Evolutionary conservation across 176 grass and related monocot genomes (phyloP).

Genomic region (Carex myosuroides): DNA sequence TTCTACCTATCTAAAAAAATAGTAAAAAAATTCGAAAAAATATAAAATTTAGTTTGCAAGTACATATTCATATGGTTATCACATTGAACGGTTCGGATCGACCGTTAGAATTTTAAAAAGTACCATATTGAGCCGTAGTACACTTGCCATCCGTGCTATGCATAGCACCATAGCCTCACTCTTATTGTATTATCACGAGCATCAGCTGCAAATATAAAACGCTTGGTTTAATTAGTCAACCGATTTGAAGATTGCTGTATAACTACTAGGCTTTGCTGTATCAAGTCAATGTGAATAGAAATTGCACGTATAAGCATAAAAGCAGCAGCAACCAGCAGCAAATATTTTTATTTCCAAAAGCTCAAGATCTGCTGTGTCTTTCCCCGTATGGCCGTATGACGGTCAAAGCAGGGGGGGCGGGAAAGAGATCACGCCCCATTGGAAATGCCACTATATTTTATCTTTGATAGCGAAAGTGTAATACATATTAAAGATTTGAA

Average conservation of each 20-base stretch:
- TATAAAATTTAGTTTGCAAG: no score
- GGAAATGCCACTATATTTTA: neutral
- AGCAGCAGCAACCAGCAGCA: no score
- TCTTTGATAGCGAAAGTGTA: neutral
- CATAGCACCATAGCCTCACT: no score
- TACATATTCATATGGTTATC: no score
- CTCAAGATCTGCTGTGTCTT: neutral
- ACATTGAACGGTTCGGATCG: no score
- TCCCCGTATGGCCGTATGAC: neutral
- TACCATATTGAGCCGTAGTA: no score
- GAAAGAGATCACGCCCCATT: neutral
- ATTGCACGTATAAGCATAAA: neutral
- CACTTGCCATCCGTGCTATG: no score
- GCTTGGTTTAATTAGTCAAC: neutral
- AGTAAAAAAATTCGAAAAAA: no score
- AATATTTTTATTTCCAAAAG: no score
- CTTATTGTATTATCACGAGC: neutral
- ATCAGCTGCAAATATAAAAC: neutral
- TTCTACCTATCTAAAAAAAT: no score
- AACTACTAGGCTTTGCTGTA: neutral
- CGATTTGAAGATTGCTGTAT: neutral
- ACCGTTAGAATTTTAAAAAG: no score
- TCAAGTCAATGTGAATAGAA: neutral
- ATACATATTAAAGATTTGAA: neutral
- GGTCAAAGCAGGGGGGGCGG: neutral